Evolutionary conservation across 768 basidiomycete species (phyloP).

Genomic region (Boletus subcaerulescens): DNA sequence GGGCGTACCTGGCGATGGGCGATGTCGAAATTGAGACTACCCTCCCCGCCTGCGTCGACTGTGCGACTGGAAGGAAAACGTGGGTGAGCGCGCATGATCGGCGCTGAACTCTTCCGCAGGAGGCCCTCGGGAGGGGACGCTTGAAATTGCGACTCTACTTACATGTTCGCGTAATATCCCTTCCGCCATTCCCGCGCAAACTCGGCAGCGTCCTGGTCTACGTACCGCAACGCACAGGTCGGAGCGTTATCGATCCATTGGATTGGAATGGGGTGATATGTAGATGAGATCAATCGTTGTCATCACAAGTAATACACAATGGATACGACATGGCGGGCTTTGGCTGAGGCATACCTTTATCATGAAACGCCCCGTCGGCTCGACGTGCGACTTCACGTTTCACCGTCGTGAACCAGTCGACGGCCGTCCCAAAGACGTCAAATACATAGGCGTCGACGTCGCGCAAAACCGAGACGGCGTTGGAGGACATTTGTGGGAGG

Average conservation of each 20-base stretch:
- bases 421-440: constrained; percentile 51
- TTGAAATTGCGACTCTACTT: not conserved
- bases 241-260: too few species aligned
- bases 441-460: constrained; percentile 44
- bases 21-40: constrained; percentile 50
- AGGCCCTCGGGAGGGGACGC: too few species aligned
- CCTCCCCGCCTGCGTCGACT: constrained; percentile 45
- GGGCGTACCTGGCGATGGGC: constrained; percentile 52
- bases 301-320: too few species aligned
- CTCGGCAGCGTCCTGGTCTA: constrained; percentile 25
- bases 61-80: constrained; percentile 29
- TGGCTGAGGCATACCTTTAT: constrained; percentile 12
- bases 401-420: constrained; percentile 39
- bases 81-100: not conserved
- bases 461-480: not conserved
- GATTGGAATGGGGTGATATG: too few species aligned
- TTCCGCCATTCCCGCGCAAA: constrained; percentile 59
- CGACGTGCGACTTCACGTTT: constrained; percentile 15
- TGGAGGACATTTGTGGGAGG: not conserved
- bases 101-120: too few species aligned
- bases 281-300: too few species aligned
- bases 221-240: not conserved
- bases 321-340: too few species aligned
- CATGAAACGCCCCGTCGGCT: constrained; percentile 10
- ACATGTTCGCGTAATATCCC: constrained; percentile 39